These are phyloP conservation scores for Zizania latifolia DNA, from an alignment of 176 grass and related monocot species.

Conservation along the genomic window DNA sequence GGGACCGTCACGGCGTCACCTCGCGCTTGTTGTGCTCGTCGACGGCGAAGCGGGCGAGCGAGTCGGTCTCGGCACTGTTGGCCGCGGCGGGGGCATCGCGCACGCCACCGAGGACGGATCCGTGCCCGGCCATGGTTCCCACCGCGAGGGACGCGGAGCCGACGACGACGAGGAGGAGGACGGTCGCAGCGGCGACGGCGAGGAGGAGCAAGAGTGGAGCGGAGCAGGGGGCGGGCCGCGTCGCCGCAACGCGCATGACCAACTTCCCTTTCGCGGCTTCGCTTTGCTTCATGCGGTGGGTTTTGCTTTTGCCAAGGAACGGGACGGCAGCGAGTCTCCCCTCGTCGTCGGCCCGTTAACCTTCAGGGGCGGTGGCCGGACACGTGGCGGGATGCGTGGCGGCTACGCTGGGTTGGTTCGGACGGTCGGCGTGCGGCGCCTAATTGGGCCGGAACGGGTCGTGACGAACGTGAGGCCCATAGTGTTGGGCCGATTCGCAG, in stretches of 20 bases:
- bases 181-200: background rate
- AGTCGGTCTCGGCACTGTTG: conserved; percentile 70
- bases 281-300: background rate
- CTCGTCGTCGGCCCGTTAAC: no score
- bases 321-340: background rate
- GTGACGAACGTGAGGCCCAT: background rate
- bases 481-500: background rate
- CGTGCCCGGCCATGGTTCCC: conserved; percentile 35
- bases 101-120: conserved; percentile 36
- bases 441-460: background rate
- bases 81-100: conserved; percentile 21
- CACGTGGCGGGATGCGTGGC: background rate
- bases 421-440: background rate
- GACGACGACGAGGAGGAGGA: conserved; percentile 22
- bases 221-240: background rate
- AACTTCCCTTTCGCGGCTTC: background rate
- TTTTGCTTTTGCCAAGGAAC: background rate
- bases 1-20: conserved; percentile 8
- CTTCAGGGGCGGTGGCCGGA: background rate
- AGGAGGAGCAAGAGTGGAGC: background rate
- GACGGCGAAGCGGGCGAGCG: conserved; percentile 77
- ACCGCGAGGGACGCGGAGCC: conserved; percentile 21
- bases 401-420: background rate
- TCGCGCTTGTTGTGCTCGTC: conserved; percentile 86
- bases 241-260: conserved; percentile 41